These are phyloP conservation scores for Chaetomiaceae sp. DNA, from an alignment of 2,329 filamentous ascomycete species.

Conservation along the genomic window DNA sequence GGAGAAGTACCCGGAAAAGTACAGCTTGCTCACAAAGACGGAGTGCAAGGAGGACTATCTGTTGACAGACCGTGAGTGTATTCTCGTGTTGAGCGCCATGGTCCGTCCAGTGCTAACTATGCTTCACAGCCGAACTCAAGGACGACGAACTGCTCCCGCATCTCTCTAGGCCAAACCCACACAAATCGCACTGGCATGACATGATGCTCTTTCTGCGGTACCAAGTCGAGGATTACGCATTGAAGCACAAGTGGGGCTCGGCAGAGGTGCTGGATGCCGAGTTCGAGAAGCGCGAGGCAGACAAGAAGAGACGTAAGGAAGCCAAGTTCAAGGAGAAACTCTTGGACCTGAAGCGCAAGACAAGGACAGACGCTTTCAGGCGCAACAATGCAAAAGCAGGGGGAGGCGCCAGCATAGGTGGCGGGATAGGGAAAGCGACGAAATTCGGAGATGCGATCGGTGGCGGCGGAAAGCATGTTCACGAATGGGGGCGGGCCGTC, in stretches of 20 bases:
- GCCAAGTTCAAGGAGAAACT: conserved; percentile 88
- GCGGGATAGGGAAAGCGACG: conserved; percentile 40
- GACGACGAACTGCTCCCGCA: conserved; percentile 84
- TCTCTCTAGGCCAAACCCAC: conserved; percentile 84
- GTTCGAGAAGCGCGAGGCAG: conserved; percentile 71
- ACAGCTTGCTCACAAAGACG: conserved; percentile 92
- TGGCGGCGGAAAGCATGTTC: conserved; percentile 69
- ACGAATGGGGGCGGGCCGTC: conserved; percentile 76
- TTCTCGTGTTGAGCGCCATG: background rate
- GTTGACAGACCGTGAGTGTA: conserved; percentile 73
- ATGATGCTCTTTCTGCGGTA: conserved; percentile 97
- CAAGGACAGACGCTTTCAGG: conserved; percentile 83
- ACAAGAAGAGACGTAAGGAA: conserved; percentile 83
- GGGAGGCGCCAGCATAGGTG: conserved; percentile 32
- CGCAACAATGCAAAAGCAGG: conserved; percentile 57
- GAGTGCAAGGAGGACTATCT: conserved; percentile 95
- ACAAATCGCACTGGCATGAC: conserved; percentile 94
- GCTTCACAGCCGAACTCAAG: conserved; percentile 69
- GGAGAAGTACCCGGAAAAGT: conserved; percentile 85
- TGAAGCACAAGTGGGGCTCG: conserved; percentile 86
- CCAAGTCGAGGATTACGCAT: conserved; percentile 91
- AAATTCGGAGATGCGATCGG: conserved; percentile 75
- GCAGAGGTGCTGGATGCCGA: conserved; percentile 81
- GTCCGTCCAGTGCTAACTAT: background rate
- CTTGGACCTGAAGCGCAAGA: conserved; percentile 86